Evolutionary conservation across 106 monocot species (phyloP), one percentile per base, ranked within the genome.

Genomic region (Agapanthus africanus): DNA sequence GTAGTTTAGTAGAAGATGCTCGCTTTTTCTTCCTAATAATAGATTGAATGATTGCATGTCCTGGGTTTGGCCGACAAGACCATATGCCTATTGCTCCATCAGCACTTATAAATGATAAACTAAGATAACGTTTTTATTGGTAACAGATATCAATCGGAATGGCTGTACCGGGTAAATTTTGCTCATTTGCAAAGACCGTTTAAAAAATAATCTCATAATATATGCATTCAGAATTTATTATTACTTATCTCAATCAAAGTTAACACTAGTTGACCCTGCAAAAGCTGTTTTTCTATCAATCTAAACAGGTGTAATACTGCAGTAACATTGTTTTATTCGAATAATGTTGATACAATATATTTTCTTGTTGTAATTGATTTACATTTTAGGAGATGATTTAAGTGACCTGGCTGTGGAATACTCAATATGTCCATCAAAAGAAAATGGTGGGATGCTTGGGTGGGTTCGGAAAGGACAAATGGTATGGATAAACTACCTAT

Each of bases 391-490:
- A 49, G 78, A 70, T 35, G 89, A 92, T 70, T 84, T 92, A 70
- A 99, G 97, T 78, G 97, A 99, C 66, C 82, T 99, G 70, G 97
- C 92, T 41, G 75, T 82, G 44, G 90, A 92, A 71, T 79, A 81
- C 68, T 99, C 97, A 30, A 63, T 80, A 25, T 99, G 97, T 41
- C 97, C 97, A 28, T 99, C 97, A 60, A 99, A 92, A 77, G 87
- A 90, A 83, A 87, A 79, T 75, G 97, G 97, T 35, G 92, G 92
- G 25, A 92, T 99, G 92, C 82, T 99, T 49, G 92, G 97, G 34
- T 99, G 97, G 92, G 82, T 90, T 39, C 84, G 87, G 33, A 87
- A 73, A 81, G 92, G 92, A 38, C 92, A 99, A 76, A 92, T 83
- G 82, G 97, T 99, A 91, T 73, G 69, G n/a, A n/a, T n/a, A n/a